phyloP scores from a whole-genome alignment of 106 monocot species.

The Allium cepa region DNA sequence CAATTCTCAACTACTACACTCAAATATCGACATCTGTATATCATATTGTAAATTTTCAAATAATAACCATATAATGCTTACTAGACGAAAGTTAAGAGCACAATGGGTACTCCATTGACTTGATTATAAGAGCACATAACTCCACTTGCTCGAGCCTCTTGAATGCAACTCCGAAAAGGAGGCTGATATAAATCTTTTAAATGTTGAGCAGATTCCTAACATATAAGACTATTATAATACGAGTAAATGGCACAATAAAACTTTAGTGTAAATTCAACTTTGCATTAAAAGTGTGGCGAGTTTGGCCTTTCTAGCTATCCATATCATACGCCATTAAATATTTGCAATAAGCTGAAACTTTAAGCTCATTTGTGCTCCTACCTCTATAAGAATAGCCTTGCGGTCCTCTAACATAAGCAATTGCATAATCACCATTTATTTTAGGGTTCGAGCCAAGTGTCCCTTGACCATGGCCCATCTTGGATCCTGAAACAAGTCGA shows the following conservation, averaged over 20 bases:
- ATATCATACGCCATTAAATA: slow-evolving; percentile 90
- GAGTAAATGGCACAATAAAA: too few species aligned
- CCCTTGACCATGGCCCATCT: slow-evolving; percentile 91
- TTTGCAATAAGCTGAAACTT: slow-evolving; percentile 98
- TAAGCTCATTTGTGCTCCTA: slow-evolving; percentile 16
- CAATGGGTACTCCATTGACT: slow-evolving; percentile 77
- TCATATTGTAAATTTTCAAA: too few species aligned
- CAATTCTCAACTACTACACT: too few species aligned
- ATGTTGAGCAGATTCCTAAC: slow-evolving; percentile 76
- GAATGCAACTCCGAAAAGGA: slow-evolving; percentile 73
- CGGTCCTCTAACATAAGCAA: slow-evolving; percentile 62
- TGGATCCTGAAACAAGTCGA: slow-evolving; percentile 89
- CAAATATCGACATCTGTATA: too few species aligned
- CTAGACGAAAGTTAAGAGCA: too few species aligned
- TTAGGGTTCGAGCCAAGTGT: slow-evolving; percentile 88
- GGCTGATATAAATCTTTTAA: slow-evolving; percentile 85
- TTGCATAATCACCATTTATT: slow-evolving; percentile 36
- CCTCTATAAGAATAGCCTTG: slow-evolving; percentile 31
- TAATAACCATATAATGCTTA: too few species aligned
- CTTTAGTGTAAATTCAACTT: too few species aligned
- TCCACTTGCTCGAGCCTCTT: slow-evolving; percentile 64
- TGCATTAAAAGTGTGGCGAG: slow-evolving; percentile 78
- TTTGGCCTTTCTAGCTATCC: slow-evolving; percentile 67
- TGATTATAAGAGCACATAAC: slow-evolving; percentile 96
- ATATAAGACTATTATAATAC: neutral